A percentile compares a stretch with the other conserved stretches of the same genome.
These are phyloP conservation scores for Lepidium sativum DNA, from an alignment of 345 rosid genomes.

Conservation along the genomic window DNA sequence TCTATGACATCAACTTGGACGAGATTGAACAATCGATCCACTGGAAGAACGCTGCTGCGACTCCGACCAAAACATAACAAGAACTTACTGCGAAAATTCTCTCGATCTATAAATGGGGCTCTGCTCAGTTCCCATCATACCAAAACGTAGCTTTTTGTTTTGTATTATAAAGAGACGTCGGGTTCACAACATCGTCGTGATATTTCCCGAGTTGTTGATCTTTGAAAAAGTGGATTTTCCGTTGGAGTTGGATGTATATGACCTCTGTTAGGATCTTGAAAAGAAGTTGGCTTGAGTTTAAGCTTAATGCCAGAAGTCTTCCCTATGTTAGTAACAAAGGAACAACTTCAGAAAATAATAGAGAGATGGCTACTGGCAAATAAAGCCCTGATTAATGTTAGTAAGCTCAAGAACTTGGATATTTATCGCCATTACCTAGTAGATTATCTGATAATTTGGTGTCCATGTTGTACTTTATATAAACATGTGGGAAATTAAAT, in stretches of 20 bases:
- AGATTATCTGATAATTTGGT: background rate
- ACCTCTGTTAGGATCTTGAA: conserved; percentile 70
- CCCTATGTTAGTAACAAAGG: background rate
- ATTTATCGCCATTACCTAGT: background rate
- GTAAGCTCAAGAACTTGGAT: background rate
- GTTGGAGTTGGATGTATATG: conserved; percentile 75
- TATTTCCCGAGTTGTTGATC: background rate
- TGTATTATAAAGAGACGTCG: background rate
- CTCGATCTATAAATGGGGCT: no score
- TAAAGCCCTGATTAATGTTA: background rate
- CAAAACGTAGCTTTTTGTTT: background rate
- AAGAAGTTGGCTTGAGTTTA: conserved; percentile 25
- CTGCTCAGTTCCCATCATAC: no score
- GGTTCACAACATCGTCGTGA: background rate
- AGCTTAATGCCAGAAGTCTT: background rate
- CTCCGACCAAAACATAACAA: no score
- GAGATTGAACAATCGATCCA: no score
- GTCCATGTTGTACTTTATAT: no score
- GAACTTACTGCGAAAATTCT: no score
- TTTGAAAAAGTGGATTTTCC: conserved; percentile 91
- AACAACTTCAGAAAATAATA: background rate
- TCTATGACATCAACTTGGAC: no score
- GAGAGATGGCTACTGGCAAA: background rate
- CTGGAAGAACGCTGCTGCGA: no score
- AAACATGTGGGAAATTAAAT: no score